A percentile compares a stretch with the other conserved stretches of the same genome.
Conservation (phyloP, 2,329 filamentous ascomycete genomes). For the Nemania sp. region DNA sequence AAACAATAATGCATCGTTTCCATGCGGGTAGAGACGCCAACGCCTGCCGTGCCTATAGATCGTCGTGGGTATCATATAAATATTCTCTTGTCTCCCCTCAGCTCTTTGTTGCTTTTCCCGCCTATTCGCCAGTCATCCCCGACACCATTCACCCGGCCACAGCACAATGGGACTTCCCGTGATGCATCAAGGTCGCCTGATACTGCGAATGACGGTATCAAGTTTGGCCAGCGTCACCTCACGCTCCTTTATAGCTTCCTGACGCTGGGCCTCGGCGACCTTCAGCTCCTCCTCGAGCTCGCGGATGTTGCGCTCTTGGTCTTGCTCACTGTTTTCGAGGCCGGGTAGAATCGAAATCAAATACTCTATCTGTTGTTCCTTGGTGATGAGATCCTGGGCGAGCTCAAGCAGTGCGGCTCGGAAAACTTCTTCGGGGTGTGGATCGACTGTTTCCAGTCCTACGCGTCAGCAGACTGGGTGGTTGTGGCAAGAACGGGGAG, state of each 20-base stretch:
- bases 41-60: conserved; percentile 9
- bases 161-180: not conserved
- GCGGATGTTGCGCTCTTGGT: conserved; percentile 71
- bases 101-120: not conserved
- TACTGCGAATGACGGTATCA: conserved; percentile 63
- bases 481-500: not conserved
- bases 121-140: not conserved
- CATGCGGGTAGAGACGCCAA: conserved; percentile 28
- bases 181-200: conserved; percentile 53
- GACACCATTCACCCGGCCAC: not conserved
- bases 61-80: conserved; percentile 35
- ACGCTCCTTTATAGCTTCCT: conserved; percentile 66
- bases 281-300: conserved; percentile 69
- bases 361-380: conserved; percentile 82
- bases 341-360: conserved; percentile 77
- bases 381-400: conserved; percentile 74
- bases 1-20: not conserved
- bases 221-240: conserved; percentile 64
- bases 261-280: conserved; percentile 64
- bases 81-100: not conserved
- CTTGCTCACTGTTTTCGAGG: conserved; percentile 75
- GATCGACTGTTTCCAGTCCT: conserved; percentile 53
- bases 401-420: conserved; percentile 71
- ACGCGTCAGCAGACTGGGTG: conserved; percentile 9
- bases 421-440: conserved; percentile 67